Conservation (phyloP, 2,329 filamentous ascomycete species). For the Aspergillus tanneri region DNA sequence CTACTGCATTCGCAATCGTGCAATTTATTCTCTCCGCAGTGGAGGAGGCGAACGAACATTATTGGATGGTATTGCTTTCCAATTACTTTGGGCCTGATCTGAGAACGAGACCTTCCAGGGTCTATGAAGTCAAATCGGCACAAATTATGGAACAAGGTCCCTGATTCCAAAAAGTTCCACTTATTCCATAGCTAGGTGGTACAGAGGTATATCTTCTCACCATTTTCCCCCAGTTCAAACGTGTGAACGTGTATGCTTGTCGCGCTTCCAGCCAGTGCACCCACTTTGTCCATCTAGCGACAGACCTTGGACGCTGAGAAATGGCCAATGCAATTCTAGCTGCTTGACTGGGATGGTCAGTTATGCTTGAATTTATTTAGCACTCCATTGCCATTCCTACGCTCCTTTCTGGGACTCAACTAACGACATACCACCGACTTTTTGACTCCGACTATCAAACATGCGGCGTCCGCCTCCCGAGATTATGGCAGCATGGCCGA, state of each 20-base stretch:
- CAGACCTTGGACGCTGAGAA: slow-evolving; percentile 4
- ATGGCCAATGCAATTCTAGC: slow-evolving; percentile 11
- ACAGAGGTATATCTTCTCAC: slow-evolving; percentile 13
- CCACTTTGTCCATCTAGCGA: not conserved
- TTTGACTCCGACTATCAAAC: slow-evolving; percentile 8
- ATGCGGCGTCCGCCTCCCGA: slow-evolving; percentile 45
- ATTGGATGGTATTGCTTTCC: slow-evolving; percentile 8
- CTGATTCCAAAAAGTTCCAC: slow-evolving; percentile 1
- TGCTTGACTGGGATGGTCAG: slow-evolving; percentile 8
- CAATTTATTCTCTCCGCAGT: slow-evolving; percentile 1
- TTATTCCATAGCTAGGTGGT: too few relatives aligned
- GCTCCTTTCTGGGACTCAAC: not conserved
- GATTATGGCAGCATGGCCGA: slow-evolving; percentile 47
- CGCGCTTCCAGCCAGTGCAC: too few relatives aligned
- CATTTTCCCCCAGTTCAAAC: not conserved
- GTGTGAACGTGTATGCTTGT: too few relatives aligned
- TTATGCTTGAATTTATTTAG: slow-evolving; percentile 8
- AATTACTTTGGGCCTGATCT: not conserved
- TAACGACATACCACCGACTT: not conserved
- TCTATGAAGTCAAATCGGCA: not conserved
- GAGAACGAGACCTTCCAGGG: not conserved
- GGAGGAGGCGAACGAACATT: slow-evolving; percentile 8
- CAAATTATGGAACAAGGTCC: slow-evolving; percentile 1
- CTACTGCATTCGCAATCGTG: slow-evolving; percentile 21
- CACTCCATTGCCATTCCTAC: not conserved